Evolutionary conservation across 441 rosid genomes (phyloP).

Genomic region (Erodium trifolium): DNA sequence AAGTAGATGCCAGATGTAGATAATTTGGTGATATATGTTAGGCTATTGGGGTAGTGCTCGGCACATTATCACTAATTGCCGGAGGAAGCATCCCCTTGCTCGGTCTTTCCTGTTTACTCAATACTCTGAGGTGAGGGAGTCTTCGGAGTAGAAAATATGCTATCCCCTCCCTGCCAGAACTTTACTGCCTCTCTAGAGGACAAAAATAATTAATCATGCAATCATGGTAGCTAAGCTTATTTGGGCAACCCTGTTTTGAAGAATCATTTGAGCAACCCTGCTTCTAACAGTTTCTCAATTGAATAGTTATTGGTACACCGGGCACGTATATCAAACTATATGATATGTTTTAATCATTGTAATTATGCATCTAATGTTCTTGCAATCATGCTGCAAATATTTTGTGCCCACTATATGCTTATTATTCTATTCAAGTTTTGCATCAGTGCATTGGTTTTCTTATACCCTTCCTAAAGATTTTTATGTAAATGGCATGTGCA

Average conservation of each 20-base stretch:
- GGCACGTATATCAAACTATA: conserved; percentile 3
- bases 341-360: background rate
- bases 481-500: conserved; percentile 28
- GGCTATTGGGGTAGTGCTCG: too few relatives aligned
- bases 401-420: conserved; percentile 7
- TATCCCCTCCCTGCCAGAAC: too few relatives aligned
- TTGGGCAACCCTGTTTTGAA: background rate
- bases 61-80: too few relatives aligned
- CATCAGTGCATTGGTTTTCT: conserved; percentile 4
- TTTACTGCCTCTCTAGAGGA: too few relatives aligned
- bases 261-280: background rate
- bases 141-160: too few relatives aligned
- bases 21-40: too few relatives aligned
- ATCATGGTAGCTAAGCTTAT: background rate
- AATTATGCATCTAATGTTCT: conserved; percentile 1
- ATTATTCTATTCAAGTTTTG: conserved; percentile 14
- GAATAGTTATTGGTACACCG: background rate
- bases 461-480: conserved; percentile 12
- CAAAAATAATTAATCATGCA: too few relatives aligned
- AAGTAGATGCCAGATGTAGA: too few relatives aligned
- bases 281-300: background rate
- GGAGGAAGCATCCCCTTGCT: too few relatives aligned
- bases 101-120: too few relatives aligned
- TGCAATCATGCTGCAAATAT: background rate
- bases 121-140: too few relatives aligned